A percentile compares a stretch with the other conserved stretches of the same genome.
These are phyloP conservation scores for Annulohypoxylon nitens DNA, from an alignment of 495 filamentous ascomycete species.

Conservation along the genomic window DNA sequence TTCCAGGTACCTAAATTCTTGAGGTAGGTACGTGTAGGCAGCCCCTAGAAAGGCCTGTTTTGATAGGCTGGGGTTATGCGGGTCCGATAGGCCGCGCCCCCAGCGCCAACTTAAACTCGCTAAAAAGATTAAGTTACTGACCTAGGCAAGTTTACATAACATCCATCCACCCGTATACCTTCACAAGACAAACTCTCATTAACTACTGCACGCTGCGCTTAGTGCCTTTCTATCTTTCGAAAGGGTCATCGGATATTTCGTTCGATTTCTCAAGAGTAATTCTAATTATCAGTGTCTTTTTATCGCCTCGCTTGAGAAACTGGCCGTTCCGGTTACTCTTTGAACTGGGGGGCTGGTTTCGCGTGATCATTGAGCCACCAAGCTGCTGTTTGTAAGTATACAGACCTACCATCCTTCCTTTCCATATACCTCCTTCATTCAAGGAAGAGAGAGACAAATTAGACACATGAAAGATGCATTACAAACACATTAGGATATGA, in stretches of 20 bases:
- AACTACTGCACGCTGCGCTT: slow-evolving; percentile 5
- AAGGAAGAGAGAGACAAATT: background rate
- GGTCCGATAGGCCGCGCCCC: slow-evolving; percentile 35
- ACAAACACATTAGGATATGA: background rate
- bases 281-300: background rate
- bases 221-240: background rate
- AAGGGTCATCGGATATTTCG: slow-evolving; percentile 15
- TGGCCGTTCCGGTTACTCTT: background rate
- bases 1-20: slow-evolving; percentile 5
- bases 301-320: background rate
- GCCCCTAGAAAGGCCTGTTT: slow-evolving; percentile 17
- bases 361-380: slow-evolving; percentile 26
- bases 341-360: slow-evolving; percentile 29
- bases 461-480: background rate
- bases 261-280: background rate
- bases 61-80: slow-evolving; percentile 27
- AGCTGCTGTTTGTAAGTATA: slow-evolving; percentile 29
- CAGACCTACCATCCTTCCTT: background rate
- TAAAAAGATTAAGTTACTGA: slow-evolving; percentile 40
- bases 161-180: slow-evolving; percentile 8
- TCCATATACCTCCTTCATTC: background rate
- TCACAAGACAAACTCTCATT: background rate
- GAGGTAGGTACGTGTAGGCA: background rate
- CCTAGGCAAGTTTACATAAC: slow-evolving; percentile 20
- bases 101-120: slow-evolving; percentile 14